These are phyloP conservation scores for Globomyces pollinis-pini DNA, from an alignment of 192 early-diverging fungal genomes.

Conservation along the genomic window DNA sequence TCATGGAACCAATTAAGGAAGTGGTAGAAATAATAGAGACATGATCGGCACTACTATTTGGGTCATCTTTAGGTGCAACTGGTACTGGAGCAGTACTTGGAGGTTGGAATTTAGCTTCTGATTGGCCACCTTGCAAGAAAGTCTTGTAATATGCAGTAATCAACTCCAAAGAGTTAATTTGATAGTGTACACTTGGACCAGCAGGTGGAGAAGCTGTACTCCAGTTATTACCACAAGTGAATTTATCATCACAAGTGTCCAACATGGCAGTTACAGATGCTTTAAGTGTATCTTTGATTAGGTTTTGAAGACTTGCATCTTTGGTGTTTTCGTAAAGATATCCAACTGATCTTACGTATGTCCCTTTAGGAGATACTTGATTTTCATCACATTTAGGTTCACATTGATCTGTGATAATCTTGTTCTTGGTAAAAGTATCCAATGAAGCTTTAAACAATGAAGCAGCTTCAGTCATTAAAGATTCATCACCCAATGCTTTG, in stretches of 20 bases:
- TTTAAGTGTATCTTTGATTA: neutral
- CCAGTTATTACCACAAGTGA: neutral
- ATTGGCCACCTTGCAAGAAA: too few relatives aligned
- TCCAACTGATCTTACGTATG: conserved; percentile 13
- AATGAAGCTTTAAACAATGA: conserved; percentile 9
- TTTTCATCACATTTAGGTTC: conserved; percentile 17
- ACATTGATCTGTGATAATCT: neutral
- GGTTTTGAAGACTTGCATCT: neutral
- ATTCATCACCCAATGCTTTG: conserved; percentile 18
- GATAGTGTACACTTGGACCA: neutral
- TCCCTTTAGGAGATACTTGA: neutral
- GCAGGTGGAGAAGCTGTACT: neutral
- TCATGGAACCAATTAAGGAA: too few relatives aligned
- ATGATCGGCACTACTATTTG: too few relatives aligned
- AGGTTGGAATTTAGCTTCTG: too few relatives aligned
- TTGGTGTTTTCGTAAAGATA: conserved; percentile 4
- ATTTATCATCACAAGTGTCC: conserved; percentile 1
- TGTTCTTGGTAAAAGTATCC: conserved; percentile 3
- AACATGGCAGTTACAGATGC: conserved; percentile 4
- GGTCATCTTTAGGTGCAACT: too few relatives aligned
- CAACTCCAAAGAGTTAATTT: conserved; percentile 3
- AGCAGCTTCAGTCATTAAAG: neutral
- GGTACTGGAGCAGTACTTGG: too few relatives aligned
- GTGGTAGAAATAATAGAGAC: too few relatives aligned
- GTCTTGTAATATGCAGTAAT: too few relatives aligned